Conservation (phyloP, 441 rosid species). For the Hypseocharis bilobata region DNA sequence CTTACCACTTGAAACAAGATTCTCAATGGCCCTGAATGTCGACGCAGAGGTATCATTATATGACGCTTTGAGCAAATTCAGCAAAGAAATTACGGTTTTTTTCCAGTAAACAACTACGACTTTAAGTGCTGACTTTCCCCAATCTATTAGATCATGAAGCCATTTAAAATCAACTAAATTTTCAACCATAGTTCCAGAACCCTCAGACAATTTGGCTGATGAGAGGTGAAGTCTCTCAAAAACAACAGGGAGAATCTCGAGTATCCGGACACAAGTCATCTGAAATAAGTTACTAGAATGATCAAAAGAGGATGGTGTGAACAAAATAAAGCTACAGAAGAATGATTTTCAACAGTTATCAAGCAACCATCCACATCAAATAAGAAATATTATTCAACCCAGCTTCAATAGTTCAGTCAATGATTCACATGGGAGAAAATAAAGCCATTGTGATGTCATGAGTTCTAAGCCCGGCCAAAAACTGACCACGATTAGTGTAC, state of each 20-base stretch:
- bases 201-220: slow-evolving; percentile 23
- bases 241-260: slow-evolving; percentile 78
- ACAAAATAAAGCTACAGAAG: background rate
- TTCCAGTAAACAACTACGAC: slow-evolving; percentile 84
- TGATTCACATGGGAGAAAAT: background rate
- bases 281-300: slow-evolving; percentile 30
- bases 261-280: slow-evolving; percentile 93
- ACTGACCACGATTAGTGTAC: background rate
- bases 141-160: slow-evolving; percentile 85
- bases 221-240: slow-evolving; percentile 47
- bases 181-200: slow-evolving; percentile 31
- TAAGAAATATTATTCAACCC: background rate
- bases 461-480: background rate
- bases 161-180: slow-evolving; percentile 49
- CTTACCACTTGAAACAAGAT: slow-evolving; percentile 62
- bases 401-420: background rate
- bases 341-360: background rate
- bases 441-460: background rate
- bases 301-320: background rate
- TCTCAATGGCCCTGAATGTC: slow-evolving; percentile 45
- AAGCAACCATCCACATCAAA: background rate
- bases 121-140: slow-evolving; percentile 90
- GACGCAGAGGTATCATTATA: slow-evolving; percentile 33
- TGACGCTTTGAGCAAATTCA: slow-evolving; percentile 46
- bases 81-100: slow-evolving; percentile 52